Conservation (phyloP, 2,329 filamentous ascomycete species). For the Colletotrichum sp. region DNA sequence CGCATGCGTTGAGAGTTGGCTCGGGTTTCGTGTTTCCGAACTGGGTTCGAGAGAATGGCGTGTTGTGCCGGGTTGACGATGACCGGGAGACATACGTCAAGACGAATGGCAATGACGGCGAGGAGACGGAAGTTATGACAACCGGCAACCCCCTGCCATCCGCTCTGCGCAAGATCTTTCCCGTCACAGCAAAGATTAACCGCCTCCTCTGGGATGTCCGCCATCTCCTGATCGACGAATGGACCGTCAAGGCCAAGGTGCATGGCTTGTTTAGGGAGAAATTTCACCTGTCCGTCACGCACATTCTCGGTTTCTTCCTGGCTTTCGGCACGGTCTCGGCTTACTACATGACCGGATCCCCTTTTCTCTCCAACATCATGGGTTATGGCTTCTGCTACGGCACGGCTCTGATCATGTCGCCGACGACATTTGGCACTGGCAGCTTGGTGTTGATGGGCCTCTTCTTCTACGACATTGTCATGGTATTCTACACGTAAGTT, state of each 20-base stretch:
- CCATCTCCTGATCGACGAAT: conserved; percentile 54
- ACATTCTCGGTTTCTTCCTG: conserved; percentile 59
- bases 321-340: conserved; percentile 59
- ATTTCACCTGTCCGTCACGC: conserved; percentile 59
- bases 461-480: conserved; percentile 95
- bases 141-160: conserved; percentile 36
- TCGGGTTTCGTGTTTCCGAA: conserved; percentile 76
- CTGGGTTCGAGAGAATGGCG: conserved; percentile 62
- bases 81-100: conserved; percentile 40
- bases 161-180: conserved; percentile 20
- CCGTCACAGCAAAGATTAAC: conserved; percentile 1
- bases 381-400: conserved; percentile 88
- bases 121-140: neutral
- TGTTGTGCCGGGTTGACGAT: conserved; percentile 51
- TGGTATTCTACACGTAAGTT: conserved; percentile 84
- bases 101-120: neutral
- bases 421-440: conserved; percentile 85
- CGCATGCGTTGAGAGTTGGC: conserved; percentile 70
- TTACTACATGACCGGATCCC: conserved; percentile 70
- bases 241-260: conserved; percentile 54
- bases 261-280: conserved; percentile 56
- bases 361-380: conserved; percentile 79
- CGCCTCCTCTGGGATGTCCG: conserved; percentile 55
- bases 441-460: conserved; percentile 78
- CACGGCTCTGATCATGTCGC: conserved; percentile 82